Evolutionary conservation across 1,284 basidiomycete species (phyloP).

Genomic region (Fomitopsis schrenkii): DNA sequence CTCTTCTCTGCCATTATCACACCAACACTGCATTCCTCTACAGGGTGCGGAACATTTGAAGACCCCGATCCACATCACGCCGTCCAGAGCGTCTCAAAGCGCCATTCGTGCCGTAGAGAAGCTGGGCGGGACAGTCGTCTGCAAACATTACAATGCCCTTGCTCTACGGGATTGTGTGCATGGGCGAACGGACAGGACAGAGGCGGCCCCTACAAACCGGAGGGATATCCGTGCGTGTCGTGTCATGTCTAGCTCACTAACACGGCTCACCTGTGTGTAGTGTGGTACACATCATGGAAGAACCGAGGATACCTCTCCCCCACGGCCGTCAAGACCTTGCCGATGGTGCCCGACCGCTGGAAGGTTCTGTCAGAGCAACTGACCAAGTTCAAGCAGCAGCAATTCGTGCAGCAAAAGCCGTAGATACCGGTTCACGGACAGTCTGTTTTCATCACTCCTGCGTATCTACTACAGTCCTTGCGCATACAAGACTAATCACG

Average conservation of each 20-base stretch:
- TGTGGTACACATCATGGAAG: constrained; percentile 71
- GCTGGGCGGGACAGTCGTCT: constrained; percentile 81
- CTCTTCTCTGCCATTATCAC: not conserved
- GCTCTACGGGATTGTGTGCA: constrained; percentile 81
- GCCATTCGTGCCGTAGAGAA: constrained; percentile 85
- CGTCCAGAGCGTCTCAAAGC: constrained; percentile 83
- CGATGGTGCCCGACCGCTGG: constrained; percentile 68
- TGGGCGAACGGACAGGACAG: constrained; percentile 60
- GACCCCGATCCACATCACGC: constrained; percentile 75
- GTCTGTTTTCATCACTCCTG: not conserved
- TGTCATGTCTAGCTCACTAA: not conserved
- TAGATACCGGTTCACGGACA: not conserved
- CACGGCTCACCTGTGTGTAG: constrained; percentile 32
- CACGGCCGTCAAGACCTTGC: constrained; percentile 50
- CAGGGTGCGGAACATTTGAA: constrained; percentile 69
- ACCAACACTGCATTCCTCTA: not conserved
- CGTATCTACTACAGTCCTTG: constrained; percentile 1
- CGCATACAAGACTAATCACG: constrained; percentile 38
- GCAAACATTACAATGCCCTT: constrained; percentile 90
- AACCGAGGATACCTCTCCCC: constrained; percentile 74
- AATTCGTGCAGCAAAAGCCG: constrained; percentile 44
- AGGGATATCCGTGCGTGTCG: constrained; percentile 73
- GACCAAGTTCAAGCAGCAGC: constrained; percentile 54
- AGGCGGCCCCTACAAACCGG: constrained; percentile 80
- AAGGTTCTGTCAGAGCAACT: constrained; percentile 58